Evolutionary conservation across 805 yeast species (phyloP), one percentile per base, ranked within the genome.

Genomic region (Nakazawaea ernobii): DNA sequence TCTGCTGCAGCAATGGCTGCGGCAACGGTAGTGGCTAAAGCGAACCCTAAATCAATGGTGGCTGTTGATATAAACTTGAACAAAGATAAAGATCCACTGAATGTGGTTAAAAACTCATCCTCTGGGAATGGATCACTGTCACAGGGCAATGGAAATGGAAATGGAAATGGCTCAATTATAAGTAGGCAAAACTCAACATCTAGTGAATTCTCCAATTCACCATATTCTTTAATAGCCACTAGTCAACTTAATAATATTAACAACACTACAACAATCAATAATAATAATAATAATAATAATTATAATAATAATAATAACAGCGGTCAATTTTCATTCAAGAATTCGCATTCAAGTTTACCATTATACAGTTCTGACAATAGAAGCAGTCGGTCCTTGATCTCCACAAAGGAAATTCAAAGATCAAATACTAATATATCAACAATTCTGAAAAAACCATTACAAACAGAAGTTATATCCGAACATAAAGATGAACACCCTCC

Each of bases 1-100:
- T 65, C 69, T 1, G 51, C 60, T 0, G 56, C 58, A 8, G 70
- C 70, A 1, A 39, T 66, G 11, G 67, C 67, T 1, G 70, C 70
- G 4, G 70, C 70, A 0, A 54, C 66, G 3, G 30, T 58, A n/a
- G 64, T 65, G n/a, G 66, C 68, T 8, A 61, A 58, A 41, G 39
- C 57, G 3, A 62, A 55, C 10, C 67, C 70, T 3, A 33, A 51
- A 4, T 46, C 55, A 29, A 59, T 65, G 60, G 53, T 50, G 10
- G 42, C 42, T 8, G 30, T 26, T 29, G 42, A 39, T 14, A 39
- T 8, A 13, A 26, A 26, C 10, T 30, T 30, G 6, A 11, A 30
- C 33, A n/a, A 10, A 6, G 33, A 30, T n/a, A 30, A 30, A 10
- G n/a, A 20, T 20, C 24, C 24, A 30, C n/a, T 10, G 33, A 38